These are phyloP conservation scores for Nannochloropsis gaditana DNA, from an alignment of 108 stramenopile genomes.

Conservation along the genomic window DNA sequence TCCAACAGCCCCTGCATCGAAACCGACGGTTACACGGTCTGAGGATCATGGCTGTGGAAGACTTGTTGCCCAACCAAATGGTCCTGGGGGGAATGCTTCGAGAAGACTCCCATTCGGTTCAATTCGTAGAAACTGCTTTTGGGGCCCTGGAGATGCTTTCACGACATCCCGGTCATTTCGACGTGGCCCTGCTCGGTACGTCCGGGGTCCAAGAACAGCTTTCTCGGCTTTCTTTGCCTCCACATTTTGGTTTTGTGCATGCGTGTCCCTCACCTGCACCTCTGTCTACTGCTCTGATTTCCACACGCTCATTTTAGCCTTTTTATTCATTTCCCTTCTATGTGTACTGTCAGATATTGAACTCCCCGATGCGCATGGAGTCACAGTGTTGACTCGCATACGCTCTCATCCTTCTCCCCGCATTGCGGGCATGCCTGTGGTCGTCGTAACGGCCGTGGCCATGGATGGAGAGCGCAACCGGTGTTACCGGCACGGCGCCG, in stretches of 20 bases:
- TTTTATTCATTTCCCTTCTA: neutral
- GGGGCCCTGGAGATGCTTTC: neutral
- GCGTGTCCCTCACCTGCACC: neutral
- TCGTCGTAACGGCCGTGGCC: neutral
- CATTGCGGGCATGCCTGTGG: neutral
- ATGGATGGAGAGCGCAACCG: neutral
- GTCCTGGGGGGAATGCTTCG: neutral
- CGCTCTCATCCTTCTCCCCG: conserved; percentile 14
- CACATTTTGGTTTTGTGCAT: neutral
- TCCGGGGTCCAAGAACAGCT: neutral
- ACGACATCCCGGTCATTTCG: neutral
- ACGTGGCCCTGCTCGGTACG: conserved; percentile 2
- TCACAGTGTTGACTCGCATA: neutral
- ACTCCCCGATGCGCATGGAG: neutral
- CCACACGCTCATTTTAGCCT: no score
- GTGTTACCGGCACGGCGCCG: neutral
- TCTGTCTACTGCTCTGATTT: neutral
- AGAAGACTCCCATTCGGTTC: neutral
- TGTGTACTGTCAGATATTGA: neutral
- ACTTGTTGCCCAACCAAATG: conserved; percentile 3
- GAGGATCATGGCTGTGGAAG: conserved; percentile 6
- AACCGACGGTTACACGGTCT: neutral
- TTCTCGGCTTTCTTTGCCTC: neutral
- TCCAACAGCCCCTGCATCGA: neutral
- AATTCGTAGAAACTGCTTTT: neutral